Evolutionary conservation across 2,329 filamentous ascomycete species (phyloP).

Genomic region (Ophiostoma montium): DNA sequence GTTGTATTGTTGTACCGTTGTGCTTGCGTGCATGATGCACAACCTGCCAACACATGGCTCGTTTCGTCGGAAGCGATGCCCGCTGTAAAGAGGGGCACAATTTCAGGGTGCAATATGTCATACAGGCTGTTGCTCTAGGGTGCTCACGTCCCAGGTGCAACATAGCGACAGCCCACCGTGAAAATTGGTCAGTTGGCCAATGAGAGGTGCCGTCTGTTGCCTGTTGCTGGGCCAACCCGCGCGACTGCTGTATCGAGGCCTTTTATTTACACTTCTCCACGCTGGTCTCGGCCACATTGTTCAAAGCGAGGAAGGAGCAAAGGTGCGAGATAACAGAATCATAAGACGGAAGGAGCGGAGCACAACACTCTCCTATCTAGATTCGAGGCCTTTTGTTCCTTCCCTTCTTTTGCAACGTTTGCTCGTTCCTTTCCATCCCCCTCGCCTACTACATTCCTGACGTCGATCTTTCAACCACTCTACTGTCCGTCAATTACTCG

Average conservation of each 20-base stretch:
- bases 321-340: neutral
- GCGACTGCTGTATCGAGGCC: neutral
- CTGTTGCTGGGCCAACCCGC: conserved; percentile 7
- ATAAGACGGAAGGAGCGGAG: neutral
- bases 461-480: too few species aligned
- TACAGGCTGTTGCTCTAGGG: too few species aligned
- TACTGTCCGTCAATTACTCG: too few species aligned
- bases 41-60: too few species aligned
- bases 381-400: neutral
- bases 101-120: too few species aligned
- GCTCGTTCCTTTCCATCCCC: neutral
- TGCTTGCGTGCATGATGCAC: neutral
- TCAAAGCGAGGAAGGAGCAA: neutral
- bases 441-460: neutral
- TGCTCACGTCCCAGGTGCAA: too few species aligned
- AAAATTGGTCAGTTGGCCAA: neutral
- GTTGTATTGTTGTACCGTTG: neutral
- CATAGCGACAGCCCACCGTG: neutral
- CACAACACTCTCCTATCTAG: neutral
- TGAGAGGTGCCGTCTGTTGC: neutral
- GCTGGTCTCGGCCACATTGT: neutral
- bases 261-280: conserved; percentile 7
- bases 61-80: neutral
- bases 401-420: neutral
- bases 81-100: neutral